phyloP scores from a whole-genome alignment of 306 rosid species.

The Calophaca sinica region DNA sequence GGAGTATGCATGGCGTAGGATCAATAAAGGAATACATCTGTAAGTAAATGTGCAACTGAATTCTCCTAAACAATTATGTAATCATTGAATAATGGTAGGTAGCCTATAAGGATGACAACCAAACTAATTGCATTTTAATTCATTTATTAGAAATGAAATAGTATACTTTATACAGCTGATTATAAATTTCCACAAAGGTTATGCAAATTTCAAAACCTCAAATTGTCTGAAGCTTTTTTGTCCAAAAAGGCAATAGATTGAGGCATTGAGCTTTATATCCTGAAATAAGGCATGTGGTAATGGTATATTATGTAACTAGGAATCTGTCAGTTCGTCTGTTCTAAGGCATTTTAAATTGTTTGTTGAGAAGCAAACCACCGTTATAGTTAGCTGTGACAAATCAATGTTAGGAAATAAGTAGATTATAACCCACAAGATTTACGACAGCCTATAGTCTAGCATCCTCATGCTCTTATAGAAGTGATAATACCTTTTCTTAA shows the following conservation, averaged over 20 bases:
- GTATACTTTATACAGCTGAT: slow-evolving; percentile 3
- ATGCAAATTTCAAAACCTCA: slow-evolving; percentile 13
- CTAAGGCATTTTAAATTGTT: slow-evolving; percentile 7
- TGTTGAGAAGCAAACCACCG: slow-evolving; percentile 14
- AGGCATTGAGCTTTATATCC: slow-evolving; percentile 2
- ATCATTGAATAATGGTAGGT: slow-evolving; percentile 1
- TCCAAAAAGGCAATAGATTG: background rate
- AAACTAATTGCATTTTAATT: slow-evolving; percentile 26
- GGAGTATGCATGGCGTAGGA: slow-evolving; percentile 98
- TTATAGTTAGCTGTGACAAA: slow-evolving; percentile 19
- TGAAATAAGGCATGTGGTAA: background rate
- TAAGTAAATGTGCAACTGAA: slow-evolving; percentile 54
- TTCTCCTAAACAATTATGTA: slow-evolving; percentile 33
- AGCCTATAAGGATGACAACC: slow-evolving; percentile 2
- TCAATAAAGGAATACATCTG: slow-evolving; percentile 90
- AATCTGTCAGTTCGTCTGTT: slow-evolving; percentile 5
- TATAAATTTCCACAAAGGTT: slow-evolving; percentile 18
- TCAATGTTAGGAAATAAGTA: background rate
- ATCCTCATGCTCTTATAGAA: slow-evolving; percentile 9
- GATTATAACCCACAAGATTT: background rate
- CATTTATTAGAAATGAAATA: slow-evolving; percentile 39
- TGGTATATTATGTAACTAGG: slow-evolving; percentile 18
- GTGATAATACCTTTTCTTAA: slow-evolving; percentile 23
- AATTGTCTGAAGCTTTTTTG: slow-evolving; percentile 3
- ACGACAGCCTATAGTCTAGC: slow-evolving; percentile 14